These are phyloP conservation scores for Gossypium stocksii DNA, from an alignment of 345 rosid species.

Conservation along the genomic window DNA sequence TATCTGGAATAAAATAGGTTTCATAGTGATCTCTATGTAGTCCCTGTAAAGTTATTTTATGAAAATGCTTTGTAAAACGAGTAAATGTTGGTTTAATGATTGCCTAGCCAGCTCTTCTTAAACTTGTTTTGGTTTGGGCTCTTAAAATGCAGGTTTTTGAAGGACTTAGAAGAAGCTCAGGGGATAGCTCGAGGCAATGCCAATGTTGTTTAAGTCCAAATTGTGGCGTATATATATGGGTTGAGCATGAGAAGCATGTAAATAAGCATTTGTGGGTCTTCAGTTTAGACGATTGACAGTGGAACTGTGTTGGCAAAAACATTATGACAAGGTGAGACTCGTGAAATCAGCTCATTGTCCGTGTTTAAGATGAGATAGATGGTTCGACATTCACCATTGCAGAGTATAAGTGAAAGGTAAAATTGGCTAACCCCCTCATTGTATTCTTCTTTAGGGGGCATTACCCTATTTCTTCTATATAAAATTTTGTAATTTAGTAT, in stretches of 20 bases:
- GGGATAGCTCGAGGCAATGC: conserved; percentile 54
- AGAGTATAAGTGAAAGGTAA: not conserved
- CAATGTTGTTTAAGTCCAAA: conserved; percentile 40
- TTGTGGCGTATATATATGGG: not conserved
- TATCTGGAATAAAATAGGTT: not conserved
- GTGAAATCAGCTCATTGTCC: not conserved
- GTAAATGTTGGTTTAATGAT: not conserved
- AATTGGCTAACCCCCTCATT: not conserved
- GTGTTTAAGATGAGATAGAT: not conserved
- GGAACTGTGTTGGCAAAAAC: not conserved
- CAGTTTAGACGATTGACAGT: not conserved
- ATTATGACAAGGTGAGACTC: not conserved
- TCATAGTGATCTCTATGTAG: not conserved
- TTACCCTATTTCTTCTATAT: not conserved
- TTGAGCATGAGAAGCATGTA: not conserved
- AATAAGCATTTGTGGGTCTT: not conserved
- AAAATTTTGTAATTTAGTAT: conserved; percentile 5
- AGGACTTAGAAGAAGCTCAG: conserved; percentile 83
- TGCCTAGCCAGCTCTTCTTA: not conserved
- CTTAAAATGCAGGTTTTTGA: conserved; percentile 57
- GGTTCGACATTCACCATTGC: not conserved
- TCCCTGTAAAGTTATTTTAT: not conserved
- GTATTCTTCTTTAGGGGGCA: not conserved
- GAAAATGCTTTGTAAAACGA: not conserved
- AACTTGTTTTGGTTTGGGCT: not conserved